Conservation (phyloP, 345 rosid species). For the Erysimum cheiranthoides region DNA sequence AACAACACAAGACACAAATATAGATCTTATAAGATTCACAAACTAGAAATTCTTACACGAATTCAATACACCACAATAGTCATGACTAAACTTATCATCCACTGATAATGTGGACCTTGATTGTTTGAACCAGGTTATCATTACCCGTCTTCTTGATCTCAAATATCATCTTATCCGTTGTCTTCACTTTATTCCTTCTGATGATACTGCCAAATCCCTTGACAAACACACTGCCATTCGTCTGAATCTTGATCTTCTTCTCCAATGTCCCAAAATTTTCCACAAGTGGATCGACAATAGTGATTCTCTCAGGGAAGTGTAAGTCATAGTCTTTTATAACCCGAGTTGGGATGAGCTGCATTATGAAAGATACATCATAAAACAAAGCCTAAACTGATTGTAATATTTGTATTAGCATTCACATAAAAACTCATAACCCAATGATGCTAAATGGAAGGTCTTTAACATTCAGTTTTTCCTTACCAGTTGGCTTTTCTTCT, state of each 20-base stretch:
- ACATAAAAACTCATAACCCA: background rate
- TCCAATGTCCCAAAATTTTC: slow-evolving; percentile 19
- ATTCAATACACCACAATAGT: background rate
- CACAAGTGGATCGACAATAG: slow-evolving; percentile 12
- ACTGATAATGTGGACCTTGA: slow-evolving; percentile 28
- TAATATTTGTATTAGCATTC: background rate
- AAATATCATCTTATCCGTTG: slow-evolving; percentile 24
- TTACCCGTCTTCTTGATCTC: slow-evolving; percentile 17
- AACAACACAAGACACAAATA: background rate
- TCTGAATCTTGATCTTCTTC: slow-evolving; percentile 20
- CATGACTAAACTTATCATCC: slow-evolving; percentile 6
- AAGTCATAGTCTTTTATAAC: slow-evolving; percentile 30
- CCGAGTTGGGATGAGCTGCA: slow-evolving; percentile 30
- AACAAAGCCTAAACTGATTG: background rate
- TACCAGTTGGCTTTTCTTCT: slow-evolving; percentile 40
- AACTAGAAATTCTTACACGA: background rate
- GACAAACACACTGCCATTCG: slow-evolving; percentile 17
- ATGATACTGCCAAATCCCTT: slow-evolving; percentile 21
- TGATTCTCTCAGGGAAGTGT: slow-evolving; percentile 19
- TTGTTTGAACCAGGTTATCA: slow-evolving; percentile 28
- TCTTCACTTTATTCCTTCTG: slow-evolving; percentile 30
- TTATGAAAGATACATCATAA: slow-evolving; percentile 19
- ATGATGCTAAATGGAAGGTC: background rate
- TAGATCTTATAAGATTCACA: background rate
- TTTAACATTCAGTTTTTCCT: background rate